Evolutionary conservation across 2,329 filamentous ascomycete species (phyloP).

Genomic region (Botrytis pseudocinerea): DNA sequence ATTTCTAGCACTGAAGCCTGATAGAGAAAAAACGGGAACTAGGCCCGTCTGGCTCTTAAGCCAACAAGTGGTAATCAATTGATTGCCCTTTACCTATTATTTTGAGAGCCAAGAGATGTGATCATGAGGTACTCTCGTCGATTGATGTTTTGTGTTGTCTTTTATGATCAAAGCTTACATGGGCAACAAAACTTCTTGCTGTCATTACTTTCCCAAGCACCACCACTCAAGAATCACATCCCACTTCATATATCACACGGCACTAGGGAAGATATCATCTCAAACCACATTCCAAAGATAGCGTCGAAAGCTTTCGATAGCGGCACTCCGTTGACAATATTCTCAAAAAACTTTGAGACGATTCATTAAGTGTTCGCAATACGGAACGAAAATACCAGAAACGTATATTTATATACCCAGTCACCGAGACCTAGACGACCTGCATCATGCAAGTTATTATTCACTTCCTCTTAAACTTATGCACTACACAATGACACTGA

Average conservation of each 20-base stretch:
- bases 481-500: background rate
- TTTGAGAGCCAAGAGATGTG: background rate
- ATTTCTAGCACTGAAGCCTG: background rate
- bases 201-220: background rate
- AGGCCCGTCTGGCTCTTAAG: background rate
- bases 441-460: too few relatives aligned
- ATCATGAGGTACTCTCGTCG: background rate
- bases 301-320: too few relatives aligned
- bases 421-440: background rate
- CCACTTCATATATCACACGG: background rate
- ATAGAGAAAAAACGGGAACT: background rate
- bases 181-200: background rate
- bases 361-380: background rate
- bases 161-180: too few relatives aligned
- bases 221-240: fast-evolving
- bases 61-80: too few relatives aligned
- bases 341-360: background rate
- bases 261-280: background rate
- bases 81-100: background rate
- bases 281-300: too few relatives aligned
- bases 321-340: too few relatives aligned
- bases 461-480: background rate
- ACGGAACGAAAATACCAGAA: background rate
- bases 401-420: background rate
- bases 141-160: fast-evolving